These are phyloP conservation scores for Mucor mucedo DNA, from an alignment of 371 early-diverging fungal species.

Conservation along the genomic window DNA sequence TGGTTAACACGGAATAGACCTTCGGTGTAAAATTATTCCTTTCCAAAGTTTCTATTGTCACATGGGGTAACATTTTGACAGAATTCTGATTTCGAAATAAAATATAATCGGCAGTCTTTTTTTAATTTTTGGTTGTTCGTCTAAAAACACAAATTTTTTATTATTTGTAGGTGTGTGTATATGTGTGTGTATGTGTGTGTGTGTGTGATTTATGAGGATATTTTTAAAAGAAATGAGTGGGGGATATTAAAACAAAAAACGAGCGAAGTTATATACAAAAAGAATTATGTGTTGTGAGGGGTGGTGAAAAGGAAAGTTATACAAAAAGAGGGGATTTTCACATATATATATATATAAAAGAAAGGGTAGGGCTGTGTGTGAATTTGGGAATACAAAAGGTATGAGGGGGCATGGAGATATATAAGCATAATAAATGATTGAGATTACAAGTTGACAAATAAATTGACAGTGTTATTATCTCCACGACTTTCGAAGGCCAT, in stretches of 20 bases:
- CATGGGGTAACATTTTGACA: neutral
- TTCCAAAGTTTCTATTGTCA: neutral
- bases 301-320: conserved; percentile 7
- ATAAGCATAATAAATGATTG: neutral
- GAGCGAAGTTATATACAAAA: conserved; percentile 8
- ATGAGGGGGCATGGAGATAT: neutral
- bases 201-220: neutral
- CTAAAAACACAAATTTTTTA: conserved; percentile 9
- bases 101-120: neutral
- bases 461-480: conserved; percentile 40
- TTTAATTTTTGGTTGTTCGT: conserved; percentile 5
- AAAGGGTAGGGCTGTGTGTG: neutral
- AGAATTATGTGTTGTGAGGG: conserved; percentile 5
- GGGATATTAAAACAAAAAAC: neutral
- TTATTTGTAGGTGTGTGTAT: neutral
- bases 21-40: neutral
- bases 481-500: conserved; percentile 87
- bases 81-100: neutral
- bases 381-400: neutral
- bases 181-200: conserved; percentile 1
- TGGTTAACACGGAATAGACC: neutral
- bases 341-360: conserved; percentile 1
- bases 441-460: conserved; percentile 43
- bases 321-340: neutral
- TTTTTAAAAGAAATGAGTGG: neutral